Evolutionary conservation across 2,329 filamentous ascomycete genomes (phyloP).

Genomic region (Aspergillus brunneoviolaceus): DNA sequence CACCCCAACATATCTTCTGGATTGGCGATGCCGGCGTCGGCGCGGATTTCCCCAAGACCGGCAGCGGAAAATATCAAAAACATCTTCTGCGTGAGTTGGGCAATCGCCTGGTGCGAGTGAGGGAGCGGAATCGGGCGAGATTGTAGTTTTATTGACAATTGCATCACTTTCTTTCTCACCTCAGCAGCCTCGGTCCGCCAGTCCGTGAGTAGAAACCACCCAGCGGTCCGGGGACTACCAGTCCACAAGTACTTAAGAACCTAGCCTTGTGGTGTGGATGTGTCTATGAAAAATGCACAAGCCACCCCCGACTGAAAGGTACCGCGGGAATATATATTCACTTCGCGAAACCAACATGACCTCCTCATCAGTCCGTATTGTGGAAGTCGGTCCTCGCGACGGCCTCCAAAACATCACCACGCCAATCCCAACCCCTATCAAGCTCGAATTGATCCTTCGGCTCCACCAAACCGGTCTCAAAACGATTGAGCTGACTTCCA

Average conservation of each 20-base stretch:
- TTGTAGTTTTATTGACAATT: too few relatives aligned
- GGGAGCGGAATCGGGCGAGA: too few relatives aligned
- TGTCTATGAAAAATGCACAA: too few relatives aligned
- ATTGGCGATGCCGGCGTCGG: conserved; percentile 58
- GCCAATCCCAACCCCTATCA: conserved; percentile 67
- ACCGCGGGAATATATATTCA: too few relatives aligned
- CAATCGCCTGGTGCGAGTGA: conserved; percentile 14
- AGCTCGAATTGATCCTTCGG: conserved; percentile 71
- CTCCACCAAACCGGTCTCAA: conserved; percentile 67
- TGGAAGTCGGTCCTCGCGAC: conserved; percentile 82
- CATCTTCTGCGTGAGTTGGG: conserved; percentile 51
- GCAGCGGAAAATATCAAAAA: conserved; percentile 67
- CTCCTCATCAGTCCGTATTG: conserved; percentile 46
- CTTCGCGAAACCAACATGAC: background rate
- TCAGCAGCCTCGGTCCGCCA: too few relatives aligned
- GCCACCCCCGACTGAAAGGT: too few relatives aligned
- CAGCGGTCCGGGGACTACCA: too few relatives aligned
- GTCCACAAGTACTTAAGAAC: too few relatives aligned
- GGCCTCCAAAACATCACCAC: conserved; percentile 84
- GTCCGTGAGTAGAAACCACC: too few relatives aligned
- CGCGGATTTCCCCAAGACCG: conserved; percentile 57
- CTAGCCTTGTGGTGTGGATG: too few relatives aligned
- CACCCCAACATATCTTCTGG: conserved; percentile 58
- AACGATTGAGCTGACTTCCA: conserved; percentile 77
- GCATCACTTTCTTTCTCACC: too few relatives aligned